phyloP scores from a whole-genome alignment of 225 moss, liverwort and hornwort species.

The Polytrichum formosum region DNA sequence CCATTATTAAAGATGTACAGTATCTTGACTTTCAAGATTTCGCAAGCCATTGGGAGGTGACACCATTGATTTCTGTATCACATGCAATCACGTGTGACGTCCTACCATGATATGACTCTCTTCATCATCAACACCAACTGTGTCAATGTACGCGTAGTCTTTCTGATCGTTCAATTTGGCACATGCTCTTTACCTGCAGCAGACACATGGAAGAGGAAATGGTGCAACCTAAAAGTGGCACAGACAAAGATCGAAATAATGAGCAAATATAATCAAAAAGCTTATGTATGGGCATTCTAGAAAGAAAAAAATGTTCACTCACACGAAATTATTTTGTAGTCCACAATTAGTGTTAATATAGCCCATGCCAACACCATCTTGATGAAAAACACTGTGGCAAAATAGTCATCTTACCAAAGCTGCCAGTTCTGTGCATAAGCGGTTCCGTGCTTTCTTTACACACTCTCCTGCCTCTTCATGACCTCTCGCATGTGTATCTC shows the following conservation, averaged over 20 bases:
- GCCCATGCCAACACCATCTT: too few relatives aligned
- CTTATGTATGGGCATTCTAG: background rate
- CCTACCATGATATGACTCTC: conserved; percentile 92
- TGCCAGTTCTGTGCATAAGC: conserved; percentile 95
- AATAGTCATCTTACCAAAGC: conserved; percentile 52
- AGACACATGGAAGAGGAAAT: too few relatives aligned
- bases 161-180: conserved; percentile 76
- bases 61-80: background rate
- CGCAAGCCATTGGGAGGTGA: background rate
- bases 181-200: conserved; percentile 74
- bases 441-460: conserved; percentile 82
- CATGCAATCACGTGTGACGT: background rate
- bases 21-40: too few relatives aligned
- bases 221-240: conserved; percentile 42
- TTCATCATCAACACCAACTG: conserved; percentile 77
- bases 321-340: too few relatives aligned
- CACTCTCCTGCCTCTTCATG: conserved; percentile 66
- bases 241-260: too few relatives aligned
- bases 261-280: too few relatives aligned
- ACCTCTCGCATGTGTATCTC: conserved; percentile 11
- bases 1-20: too few relatives aligned
- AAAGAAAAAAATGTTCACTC: background rate
- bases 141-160: conserved; percentile 78
- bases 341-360: too few relatives aligned
- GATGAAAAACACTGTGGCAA: too few relatives aligned